A percentile compares a stretch with the other conserved stretches of the same genome.
These are phyloP conservation scores for Hypoxylon sp. DNA, from an alignment of 2,329 filamentous ascomycete species.

Conservation along the genomic window DNA sequence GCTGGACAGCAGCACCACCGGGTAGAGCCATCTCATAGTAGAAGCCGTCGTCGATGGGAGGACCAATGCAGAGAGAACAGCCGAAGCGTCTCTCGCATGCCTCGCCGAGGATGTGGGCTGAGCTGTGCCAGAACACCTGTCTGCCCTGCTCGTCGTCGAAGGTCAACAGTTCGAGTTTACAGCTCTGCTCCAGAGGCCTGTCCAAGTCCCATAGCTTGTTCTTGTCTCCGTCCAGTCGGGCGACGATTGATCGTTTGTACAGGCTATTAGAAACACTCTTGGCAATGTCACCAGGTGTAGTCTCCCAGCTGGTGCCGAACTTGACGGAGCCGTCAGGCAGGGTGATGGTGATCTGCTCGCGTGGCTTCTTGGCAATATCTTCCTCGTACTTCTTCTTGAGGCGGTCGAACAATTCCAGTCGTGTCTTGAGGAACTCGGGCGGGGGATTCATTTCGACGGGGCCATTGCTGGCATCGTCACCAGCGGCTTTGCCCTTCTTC, in stretches of 20 bases:
- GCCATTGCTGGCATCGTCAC: conserved; percentile 54
- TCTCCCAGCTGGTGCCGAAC: conserved; percentile 88
- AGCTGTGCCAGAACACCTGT: conserved; percentile 98
- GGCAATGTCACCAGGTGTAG: conserved; percentile 83
- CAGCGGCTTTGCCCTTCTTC: conserved; percentile 53
- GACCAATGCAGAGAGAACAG: conserved; percentile 93
- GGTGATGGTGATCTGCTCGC: conserved; percentile 79
- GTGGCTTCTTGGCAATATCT: conserved; percentile 71
- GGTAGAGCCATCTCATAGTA: conserved; percentile 96
- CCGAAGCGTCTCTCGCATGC: conserved; percentile 91
- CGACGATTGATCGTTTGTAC: conserved; percentile 87
- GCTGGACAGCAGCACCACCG: conserved; percentile 76
- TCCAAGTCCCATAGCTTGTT: conserved; percentile 91
- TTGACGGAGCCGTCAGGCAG: conserved; percentile 78
- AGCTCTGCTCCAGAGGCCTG: conserved; percentile 87
- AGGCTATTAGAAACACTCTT: conserved; percentile 86
- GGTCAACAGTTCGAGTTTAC: conserved; percentile 84
- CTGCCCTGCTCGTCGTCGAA: conserved; percentile 82
- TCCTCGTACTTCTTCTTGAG: conserved; percentile 87
- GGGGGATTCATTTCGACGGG: conserved; percentile 65
- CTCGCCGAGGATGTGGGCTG: conserved; percentile 95
- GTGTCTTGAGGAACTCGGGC: conserved; percentile 84
- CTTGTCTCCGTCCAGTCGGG: conserved; percentile 79
- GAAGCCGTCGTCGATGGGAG: conserved; percentile 83
- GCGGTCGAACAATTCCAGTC: conserved; percentile 88